Conservation (phyloP, 352 stramenopile species). For the Globisporangium rhizosaccharum region DNA sequence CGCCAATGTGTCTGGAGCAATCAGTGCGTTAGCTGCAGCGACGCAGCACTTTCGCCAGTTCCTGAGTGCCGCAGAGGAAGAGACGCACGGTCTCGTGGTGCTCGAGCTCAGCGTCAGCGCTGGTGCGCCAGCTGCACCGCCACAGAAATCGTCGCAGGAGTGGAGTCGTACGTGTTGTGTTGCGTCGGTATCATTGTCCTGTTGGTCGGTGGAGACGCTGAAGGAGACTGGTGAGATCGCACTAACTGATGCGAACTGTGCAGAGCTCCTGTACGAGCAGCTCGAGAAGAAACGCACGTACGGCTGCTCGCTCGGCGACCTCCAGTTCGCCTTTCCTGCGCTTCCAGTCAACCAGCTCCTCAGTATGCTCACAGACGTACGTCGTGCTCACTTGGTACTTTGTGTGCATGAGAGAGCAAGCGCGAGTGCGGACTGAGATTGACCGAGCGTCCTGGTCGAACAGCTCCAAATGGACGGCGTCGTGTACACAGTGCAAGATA, state of each 20-base stretch:
- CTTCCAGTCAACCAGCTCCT: constrained; percentile 45
- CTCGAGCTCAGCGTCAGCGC: constrained; percentile 37
- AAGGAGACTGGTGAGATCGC: too few species aligned
- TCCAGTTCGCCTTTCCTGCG: constrained; percentile 51
- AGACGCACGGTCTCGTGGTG: constrained; percentile 44
- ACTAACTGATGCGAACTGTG: background rate
- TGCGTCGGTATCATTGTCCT: background rate
- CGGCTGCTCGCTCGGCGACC: constrained; percentile 41
- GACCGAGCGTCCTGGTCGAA: background rate
- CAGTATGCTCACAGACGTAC: constrained; percentile 53
- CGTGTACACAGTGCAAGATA: constrained; percentile 45
- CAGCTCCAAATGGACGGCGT: constrained; percentile 69
- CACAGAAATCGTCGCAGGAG: constrained; percentile 32
- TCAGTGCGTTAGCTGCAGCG: constrained; percentile 20
- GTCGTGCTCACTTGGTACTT: constrained; percentile 6
- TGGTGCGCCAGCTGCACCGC: constrained; percentile 7
- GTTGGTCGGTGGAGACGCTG: background rate
- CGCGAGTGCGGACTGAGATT: constrained; percentile 3
- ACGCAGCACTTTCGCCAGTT: constrained; percentile 56
- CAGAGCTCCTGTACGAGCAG: constrained; percentile 41
- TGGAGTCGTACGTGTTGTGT: constrained; percentile 39
- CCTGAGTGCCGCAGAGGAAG: constrained; percentile 53
- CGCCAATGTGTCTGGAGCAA: background rate
- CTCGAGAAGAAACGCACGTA: constrained; percentile 24
- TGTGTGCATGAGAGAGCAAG: background rate